These are phyloP conservation scores for Opeltia flavorubescens DNA, from an alignment of 495 filamentous ascomycete genomes.

Conservation along the genomic window DNA sequence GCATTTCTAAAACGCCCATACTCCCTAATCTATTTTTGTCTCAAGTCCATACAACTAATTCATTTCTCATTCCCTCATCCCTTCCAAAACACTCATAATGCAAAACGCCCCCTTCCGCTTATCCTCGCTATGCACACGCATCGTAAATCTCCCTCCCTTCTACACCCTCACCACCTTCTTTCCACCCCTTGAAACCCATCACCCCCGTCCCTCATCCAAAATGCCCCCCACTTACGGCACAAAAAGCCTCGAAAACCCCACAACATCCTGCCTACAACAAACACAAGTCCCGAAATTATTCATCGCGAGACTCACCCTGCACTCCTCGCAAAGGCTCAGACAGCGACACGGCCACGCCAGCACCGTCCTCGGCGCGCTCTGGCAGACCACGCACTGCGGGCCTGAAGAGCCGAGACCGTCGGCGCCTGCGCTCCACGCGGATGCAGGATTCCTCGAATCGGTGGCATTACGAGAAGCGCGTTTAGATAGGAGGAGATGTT, in stretches of 20 bases:
- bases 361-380: constrained; percentile 71
- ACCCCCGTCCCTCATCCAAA: too few species aligned
- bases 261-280: constrained; percentile 76
- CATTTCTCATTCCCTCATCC: too few species aligned
- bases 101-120: too few species aligned
- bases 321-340: constrained; percentile 87
- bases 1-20: too few species aligned
- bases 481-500: constrained; percentile 62
- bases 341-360: constrained; percentile 96
- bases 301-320: constrained; percentile 82
- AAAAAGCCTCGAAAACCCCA: constrained; percentile 78
- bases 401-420: constrained; percentile 59
- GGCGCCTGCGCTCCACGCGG: constrained; percentile 51
- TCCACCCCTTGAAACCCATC: too few species aligned
- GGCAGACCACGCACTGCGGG: constrained; percentile 87
- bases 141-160: too few species aligned
- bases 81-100: too few species aligned
- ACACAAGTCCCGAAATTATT: constrained; percentile 95
- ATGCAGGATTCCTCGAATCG: constrained; percentile 6
- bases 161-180: too few species aligned
- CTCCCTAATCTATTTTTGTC: too few species aligned
- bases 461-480: constrained; percentile 14
- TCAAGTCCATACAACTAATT: too few species aligned
- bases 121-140: too few species aligned
- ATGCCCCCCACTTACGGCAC: constrained; percentile 78